Conservation (phyloP, 2,329 filamentous ascomycete genomes). For the Colletotrichum noveboracense region DNA sequence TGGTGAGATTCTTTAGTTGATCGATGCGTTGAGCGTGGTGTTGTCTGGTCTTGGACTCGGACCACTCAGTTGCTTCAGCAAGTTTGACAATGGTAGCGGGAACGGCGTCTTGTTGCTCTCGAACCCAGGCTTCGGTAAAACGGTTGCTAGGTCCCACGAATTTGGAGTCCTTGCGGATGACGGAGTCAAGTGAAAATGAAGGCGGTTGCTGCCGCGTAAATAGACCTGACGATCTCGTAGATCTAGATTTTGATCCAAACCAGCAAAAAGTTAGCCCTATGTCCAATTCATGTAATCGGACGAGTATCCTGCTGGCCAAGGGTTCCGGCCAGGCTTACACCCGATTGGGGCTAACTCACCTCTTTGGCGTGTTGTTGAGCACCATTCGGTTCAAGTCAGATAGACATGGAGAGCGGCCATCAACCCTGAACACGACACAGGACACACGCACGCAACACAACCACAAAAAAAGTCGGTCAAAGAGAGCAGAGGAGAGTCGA, state of each 20-base stretch:
- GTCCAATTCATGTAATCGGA: background rate
- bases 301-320: background rate
- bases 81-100: constrained; percentile 18
- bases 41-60: constrained; percentile 7
- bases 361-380: constrained; percentile 23
- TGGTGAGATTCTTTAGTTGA: constrained; percentile 11
- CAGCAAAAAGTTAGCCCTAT: background rate
- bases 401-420: constrained; percentile 18
- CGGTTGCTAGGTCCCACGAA: constrained; percentile 6
- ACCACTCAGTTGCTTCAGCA: constrained; percentile 1
- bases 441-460: background rate
- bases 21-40: constrained; percentile 11
- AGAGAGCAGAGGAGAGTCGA: background rate
- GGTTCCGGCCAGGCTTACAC: background rate
- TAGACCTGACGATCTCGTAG: constrained; percentile 20
- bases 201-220: constrained; percentile 19
- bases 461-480: background rate
- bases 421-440: constrained; percentile 7
- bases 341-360: constrained; percentile 11
- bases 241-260: background rate
- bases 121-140: constrained; percentile 18
- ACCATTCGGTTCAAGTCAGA: constrained; percentile 22
- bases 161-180: constrained; percentile 14
- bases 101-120: constrained; percentile 15
- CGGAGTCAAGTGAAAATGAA: constrained; percentile 15